Base-by-base conservation (phyloP, 306 rosid genomes). In the Citrullus mucosospermus region DNA sequence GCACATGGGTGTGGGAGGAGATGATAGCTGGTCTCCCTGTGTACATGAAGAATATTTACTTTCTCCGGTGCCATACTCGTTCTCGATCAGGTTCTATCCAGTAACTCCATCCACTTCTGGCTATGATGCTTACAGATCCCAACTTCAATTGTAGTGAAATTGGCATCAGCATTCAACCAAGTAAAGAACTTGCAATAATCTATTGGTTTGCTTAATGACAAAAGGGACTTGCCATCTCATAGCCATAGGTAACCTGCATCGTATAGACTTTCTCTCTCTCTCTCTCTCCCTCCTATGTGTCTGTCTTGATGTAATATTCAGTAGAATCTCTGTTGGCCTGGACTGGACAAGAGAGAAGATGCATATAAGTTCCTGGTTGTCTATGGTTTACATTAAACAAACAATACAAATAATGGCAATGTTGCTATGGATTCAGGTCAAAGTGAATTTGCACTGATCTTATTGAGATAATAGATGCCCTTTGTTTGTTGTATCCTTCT, bases 1-100 rank as follows among this genome's bases (percentile, higher is more conserved):
- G 89, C 98, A 95, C 77, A 95, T 92, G 98, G 97, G 98, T 3
- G 17, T 92, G 83, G 97, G 90, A 14, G 98, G 98, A 75, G 98
- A 95, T 62, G 97, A 95, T 83, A 92, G 98, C 84, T 95, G 98
- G 98, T 86, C 97, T 18, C 98, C 97, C 8, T 53, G 86, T 39
- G 97, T 89, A 60, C 98, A 95, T 51, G 78, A 85, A 2, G 81
- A 86, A 32, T 92, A 87, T 83, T 83, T 91, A 84, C 20, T 92
- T 82, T 89, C 90, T 53, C 68, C 96, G 7, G 80, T 79, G 60
- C 88, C 96, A 0, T 83, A 85, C 83, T 85, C 93, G 0, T 95
- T 92, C 82, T 88, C 97, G 20, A 79, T 92, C 32, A 85, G 96
- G 87, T 56, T 95, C 51, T 71, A 56, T 80, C 97, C 93, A 0